Base-by-base conservation (phyloP, 169 alveolate genomes). In the Cryptosporidium parvum region DNA sequence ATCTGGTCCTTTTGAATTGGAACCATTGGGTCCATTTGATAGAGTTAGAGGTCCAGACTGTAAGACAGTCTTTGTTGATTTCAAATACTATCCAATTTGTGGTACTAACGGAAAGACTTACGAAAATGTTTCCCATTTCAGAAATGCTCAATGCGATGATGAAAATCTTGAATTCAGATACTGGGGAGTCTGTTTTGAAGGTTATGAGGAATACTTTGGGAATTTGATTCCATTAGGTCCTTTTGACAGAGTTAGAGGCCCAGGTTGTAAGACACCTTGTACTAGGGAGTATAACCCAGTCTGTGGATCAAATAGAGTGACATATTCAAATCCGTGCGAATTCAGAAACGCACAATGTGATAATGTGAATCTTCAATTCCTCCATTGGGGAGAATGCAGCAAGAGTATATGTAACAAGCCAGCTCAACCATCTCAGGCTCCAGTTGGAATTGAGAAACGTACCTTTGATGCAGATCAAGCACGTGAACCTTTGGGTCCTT, bases 11-110 rank as follows among this genome's bases (percentile, higher is more conserved):
- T 21, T 73, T 58, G 86, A 52, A 5, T 14, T 42, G 31, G 35
- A 39, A 1, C 89, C 75, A 23, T 29, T 39, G 7, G 89, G 89
- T 61, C 80, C 80, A 62, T 80, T 80, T 35, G 69, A 80, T 8
- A 59, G 89, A 62, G 65, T 80, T 1, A 80, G 89, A 65, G 89
- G 89, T 21, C 89, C 89, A 14, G 75, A 80, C 42, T 80, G 89
- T 33, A 29, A 6, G 7, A 80, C 67, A 6, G 29, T 42, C 10
- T 70, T 23, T 26, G 16, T 42, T 18, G 59, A 61, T 9, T 59
- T 45, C 5, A 67, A 44, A 6, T 80, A 44, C 69, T 45, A 67
- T 18, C 89, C 89, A 48, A 80, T 80, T 10, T 80, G 89, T 80
- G 89, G 89, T 14, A 42, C 65, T 31, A 75, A 80, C 9, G 89